Conservation (phyloP, 2,329 filamentous ascomycete genomes). For the Cytospora chrysosperma region DNA sequence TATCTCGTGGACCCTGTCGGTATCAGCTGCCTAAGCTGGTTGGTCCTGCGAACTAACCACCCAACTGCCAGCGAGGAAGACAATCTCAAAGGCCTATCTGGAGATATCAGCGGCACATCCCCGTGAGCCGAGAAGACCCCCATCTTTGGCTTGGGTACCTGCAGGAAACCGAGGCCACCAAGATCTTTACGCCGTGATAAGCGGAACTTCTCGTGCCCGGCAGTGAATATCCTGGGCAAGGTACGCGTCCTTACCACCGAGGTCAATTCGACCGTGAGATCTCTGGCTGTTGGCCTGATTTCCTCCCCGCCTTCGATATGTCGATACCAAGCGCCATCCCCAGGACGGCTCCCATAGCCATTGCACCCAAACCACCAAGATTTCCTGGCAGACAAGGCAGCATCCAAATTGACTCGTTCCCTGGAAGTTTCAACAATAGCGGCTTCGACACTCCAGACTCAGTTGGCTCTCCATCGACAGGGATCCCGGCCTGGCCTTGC, state of each 20-base stretch:
- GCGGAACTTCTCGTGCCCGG: conserved; percentile 3
- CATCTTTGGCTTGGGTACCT: conserved; percentile 11
- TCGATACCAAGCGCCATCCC: conserved; percentile 54
- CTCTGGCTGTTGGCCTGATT: conserved; percentile 12
- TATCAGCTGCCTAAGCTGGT: conserved; percentile 22
- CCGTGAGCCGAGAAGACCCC: neutral
- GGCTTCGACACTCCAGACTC: conserved; percentile 54
- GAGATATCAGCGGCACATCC: conserved; percentile 18
- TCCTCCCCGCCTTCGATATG: conserved; percentile 42
- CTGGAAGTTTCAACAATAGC: conserved; percentile 45
- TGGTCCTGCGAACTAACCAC: conserved; percentile 18
- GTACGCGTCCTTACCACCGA: conserved; percentile 10
- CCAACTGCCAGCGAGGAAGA: conserved; percentile 13
- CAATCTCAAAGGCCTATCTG: conserved; percentile 13
- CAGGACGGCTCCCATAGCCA: conserved; percentile 64
- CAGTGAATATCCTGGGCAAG: conserved; percentile 13
- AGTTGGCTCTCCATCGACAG: conserved; percentile 39
- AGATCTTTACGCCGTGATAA: conserved; percentile 12
- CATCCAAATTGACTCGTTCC: conserved; percentile 49
- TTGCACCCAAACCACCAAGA: conserved; percentile 59
- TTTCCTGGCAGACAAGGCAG: conserved; percentile 47
- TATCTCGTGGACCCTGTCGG: conserved; percentile 22
- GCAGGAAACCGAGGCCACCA: conserved; percentile 8
- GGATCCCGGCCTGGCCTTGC: conserved; percentile 54
- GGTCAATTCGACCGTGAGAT: neutral